Base-by-base conservation (phyloP, 306 rosid genomes). In the Cercis canadensis region DNA sequence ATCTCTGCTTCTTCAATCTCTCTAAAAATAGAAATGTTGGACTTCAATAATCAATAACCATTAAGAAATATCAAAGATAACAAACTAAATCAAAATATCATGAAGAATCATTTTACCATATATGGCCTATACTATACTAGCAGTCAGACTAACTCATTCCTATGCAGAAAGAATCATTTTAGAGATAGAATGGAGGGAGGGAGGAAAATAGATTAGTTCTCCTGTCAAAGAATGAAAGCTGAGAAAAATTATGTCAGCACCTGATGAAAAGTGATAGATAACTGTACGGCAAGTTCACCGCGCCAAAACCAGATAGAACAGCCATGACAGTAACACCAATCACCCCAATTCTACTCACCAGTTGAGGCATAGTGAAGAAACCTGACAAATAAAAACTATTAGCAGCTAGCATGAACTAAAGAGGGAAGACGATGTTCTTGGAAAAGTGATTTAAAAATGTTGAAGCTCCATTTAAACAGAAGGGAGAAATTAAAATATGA, bases 261-360 rank as follows among this genome's bases (percentile, higher is more conserved):
- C 95, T 80, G 69, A 94, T 91, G 84, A 94, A 94, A 76, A 94
- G 97, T 21, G 99, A 94, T 60, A 94, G 73, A 69, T 89, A 94
- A 83, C 92, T 89, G 80, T 87, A 94, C 2, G 96, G 99, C 79
- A 94, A 78, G 83, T 94, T 94, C 34, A 94, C 96, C 57, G 97
- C 97, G 60, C 99, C 99, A 73, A 94, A 94, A 49, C 99, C 97
- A 65, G 96, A 91, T 36, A 94, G 78, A 54, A 94, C 96, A 49
- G 97, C 92, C 97, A 94, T 94, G 79, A 94, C 84, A 41, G 99
- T 94, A 45, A 94, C 99, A 50, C 99, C 99, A 44, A 94, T 87
- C 14, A 94, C 96, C 7, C 97, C 99, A 79, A 94, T 94, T 53
- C 99, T 75, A 72, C 99, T 94, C n/a, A 94, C 99, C 67, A 94